A percentile compares a stretch with the other conserved stretches of the same genome.
These are phyloP conservation scores for Trichoderma sp. DNA, from an alignment of 2,329 filamentous ascomycete genomes.

Conservation along the genomic window DNA sequence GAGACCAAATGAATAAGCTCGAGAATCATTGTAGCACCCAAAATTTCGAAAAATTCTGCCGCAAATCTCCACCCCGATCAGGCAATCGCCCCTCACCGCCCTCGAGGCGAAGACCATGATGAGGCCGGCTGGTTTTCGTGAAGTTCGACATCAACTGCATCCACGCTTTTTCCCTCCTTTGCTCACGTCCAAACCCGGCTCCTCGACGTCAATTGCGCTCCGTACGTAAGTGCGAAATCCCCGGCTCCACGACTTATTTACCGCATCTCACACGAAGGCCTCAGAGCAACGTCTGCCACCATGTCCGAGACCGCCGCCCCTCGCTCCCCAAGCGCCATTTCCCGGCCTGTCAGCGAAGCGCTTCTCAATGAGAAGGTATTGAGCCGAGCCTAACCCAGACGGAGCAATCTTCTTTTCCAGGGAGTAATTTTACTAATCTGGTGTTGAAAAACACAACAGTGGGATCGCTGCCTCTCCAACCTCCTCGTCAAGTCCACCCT, in stretches of 20 bases:
- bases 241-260: background rate
- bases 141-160: conserved; percentile 36
- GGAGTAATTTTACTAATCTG: background rate
- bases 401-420: conserved; percentile 23
- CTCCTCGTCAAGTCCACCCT: conserved; percentile 95
- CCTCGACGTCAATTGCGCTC: conserved; percentile 23
- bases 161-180: conserved; percentile 29
- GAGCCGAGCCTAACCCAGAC: conserved; percentile 5
- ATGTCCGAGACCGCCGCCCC: conserved; percentile 53
- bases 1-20: background rate
- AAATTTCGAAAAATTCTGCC: conserved; percentile 50
- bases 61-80: conserved; percentile 25
- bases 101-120: conserved; percentile 34
- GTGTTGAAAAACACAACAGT: conserved; percentile 52
- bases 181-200: conserved; percentile 26
- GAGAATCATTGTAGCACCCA: conserved; percentile 24
- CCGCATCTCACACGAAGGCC: background rate
- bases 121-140: conserved; percentile 39
- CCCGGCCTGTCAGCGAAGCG: conserved; percentile 92
- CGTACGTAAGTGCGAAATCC: background rate
- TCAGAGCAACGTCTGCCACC: conserved; percentile 27
- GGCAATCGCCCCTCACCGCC: conserved; percentile 40
- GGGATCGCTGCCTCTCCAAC: conserved; percentile 97
- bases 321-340: conserved; percentile 60
- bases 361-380: conserved; percentile 97